Evolutionary conservation across 108 stramenopile genomes (phyloP), one percentile per base, ranked within the genome.

Genomic region (Asterionellopsis glacialis): DNA sequence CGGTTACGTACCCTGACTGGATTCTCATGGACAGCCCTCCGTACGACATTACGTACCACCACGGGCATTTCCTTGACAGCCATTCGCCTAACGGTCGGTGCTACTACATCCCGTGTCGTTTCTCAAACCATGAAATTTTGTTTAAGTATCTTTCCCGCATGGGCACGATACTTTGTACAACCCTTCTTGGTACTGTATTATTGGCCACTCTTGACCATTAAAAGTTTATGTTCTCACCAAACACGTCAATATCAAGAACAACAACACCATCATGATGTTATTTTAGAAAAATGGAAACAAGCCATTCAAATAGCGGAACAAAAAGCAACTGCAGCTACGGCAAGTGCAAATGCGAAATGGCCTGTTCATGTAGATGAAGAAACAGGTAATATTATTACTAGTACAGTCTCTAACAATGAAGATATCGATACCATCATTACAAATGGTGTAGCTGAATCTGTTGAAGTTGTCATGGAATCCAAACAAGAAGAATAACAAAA

Each of bases 171-270:
- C 62, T 83, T 89, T 59, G 38, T 85, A 0, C 87, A 89, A 63
- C 87, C 87, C 2, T 57, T 85, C 12, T 48, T 89, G 48, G 57
- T 89, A 19, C 38, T 77, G 13, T 89, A 89, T 49, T 89, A 89
- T 68, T 79, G 58, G 11, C 87, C 87, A 0, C 43, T 83, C 11
- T 63, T 81, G 16, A 41, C 67, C 7, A 41, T 81, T 13, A 54
- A 63, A 18, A 61, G 47, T 5, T 19, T 48, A 9, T 2, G 6
- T 2, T 16, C 19, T 48, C 47, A 16, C 47, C 2, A 48, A 7
- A 16, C 19, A 2, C 47, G 4, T 5, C 6, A 2, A 9, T 19
- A 48, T 5, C 47, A 19, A 48, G 9, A 16, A 4, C 2, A 5
- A 21, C 47, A 48, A 16, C 2, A 48, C 2, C 6, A 7, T 5